Conservation (phyloP, 306 rosid species). For the Bauhinia variegata region DNA sequence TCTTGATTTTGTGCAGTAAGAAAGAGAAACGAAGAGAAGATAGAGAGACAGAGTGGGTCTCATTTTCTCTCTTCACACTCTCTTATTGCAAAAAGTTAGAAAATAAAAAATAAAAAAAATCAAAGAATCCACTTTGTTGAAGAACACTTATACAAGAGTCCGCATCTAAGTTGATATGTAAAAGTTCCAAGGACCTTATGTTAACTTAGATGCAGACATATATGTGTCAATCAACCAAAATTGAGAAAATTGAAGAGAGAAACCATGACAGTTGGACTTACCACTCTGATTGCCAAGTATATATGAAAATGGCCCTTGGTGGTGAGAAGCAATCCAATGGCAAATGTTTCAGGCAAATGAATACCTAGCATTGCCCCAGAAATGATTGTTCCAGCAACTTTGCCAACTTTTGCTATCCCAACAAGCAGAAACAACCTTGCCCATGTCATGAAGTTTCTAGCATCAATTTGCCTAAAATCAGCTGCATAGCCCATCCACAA, state of each 20-base stretch:
- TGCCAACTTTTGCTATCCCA: conserved; percentile 52
- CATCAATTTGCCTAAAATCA: conserved; percentile 44
- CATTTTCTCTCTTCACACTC: too few relatives aligned
- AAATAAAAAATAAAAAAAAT: too few relatives aligned
- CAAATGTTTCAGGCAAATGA: conserved; percentile 84
- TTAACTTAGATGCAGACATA: too few relatives aligned
- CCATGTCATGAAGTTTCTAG: conserved; percentile 56
- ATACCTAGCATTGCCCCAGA: conserved; percentile 74
- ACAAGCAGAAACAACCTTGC: conserved; percentile 46
- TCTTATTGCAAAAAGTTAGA: too few relatives aligned
- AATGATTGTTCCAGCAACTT: conserved; percentile 67
- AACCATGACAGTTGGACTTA: conserved; percentile 43
- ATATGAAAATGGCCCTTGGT: conserved; percentile 91
- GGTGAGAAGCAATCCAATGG: conserved; percentile 78
- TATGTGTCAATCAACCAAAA: too few relatives aligned
- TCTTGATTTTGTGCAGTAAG: too few relatives aligned
- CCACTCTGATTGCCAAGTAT: conserved; percentile 75
- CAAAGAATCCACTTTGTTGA: too few relatives aligned
- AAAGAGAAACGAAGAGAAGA: too few relatives aligned
- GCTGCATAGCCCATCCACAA: conserved; percentile 90
- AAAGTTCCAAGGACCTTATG: too few relatives aligned
- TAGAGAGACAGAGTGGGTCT: too few relatives aligned
- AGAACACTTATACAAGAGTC: too few relatives aligned
- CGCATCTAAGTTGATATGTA: too few relatives aligned
- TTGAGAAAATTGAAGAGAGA: conserved; percentile 24